Base-by-base conservation (phyloP, 2,329 filamentous ascomycete genomes). In the Knoxdaviesia capensis region DNA sequence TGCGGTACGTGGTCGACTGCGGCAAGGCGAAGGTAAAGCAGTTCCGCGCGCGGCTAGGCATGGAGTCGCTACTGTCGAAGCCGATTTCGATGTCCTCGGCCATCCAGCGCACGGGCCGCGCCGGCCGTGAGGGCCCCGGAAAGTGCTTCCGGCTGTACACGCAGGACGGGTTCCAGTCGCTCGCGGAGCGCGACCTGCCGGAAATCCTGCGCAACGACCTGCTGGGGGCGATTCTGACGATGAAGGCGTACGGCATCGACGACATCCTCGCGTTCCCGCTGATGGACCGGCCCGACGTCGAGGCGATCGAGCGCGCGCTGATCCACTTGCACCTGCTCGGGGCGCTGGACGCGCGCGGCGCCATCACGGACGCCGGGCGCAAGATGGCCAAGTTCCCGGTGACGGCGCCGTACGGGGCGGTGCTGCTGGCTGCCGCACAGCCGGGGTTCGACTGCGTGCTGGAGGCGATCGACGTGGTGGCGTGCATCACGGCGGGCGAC, bases 1-100 rank as follows among this genome's bases (percentile, higher is more conserved):
- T 98, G 6, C 75, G 84, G 5, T 90, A 81, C 50, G 88, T 98
- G 7, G 71, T 98, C 20, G 90, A 98, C 54, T 82, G 82, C 43
- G 90, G 90, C 38, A 94, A 94, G 53, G 83, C 82, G 6, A 98
- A 98, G 56, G 72, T 92, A 48, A 94, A 94, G 59, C 81, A 93
- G 49, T 98, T 86, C 55, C 79, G 87, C 9, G 74, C 80, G 10
- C 71, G 78, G 1, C 68, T 96, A 0, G 87, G 86, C 5, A 77
- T 98, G 53, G 88, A 96, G 51, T 94, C 88, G 0, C 69, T 98
- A 1, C 68, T 96, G 1, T 78, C 84, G 3, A 93, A 93, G 48
- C 78, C 86, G 0, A 90, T 98, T 32, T 94, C 87, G 0, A 84
- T 85, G 52, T 94, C 88, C 0, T 92, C 90, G 1, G 88, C 90